Base-by-base conservation (phyloP, 257 asterid species). In the Rehmannia glutinosa region DNA sequence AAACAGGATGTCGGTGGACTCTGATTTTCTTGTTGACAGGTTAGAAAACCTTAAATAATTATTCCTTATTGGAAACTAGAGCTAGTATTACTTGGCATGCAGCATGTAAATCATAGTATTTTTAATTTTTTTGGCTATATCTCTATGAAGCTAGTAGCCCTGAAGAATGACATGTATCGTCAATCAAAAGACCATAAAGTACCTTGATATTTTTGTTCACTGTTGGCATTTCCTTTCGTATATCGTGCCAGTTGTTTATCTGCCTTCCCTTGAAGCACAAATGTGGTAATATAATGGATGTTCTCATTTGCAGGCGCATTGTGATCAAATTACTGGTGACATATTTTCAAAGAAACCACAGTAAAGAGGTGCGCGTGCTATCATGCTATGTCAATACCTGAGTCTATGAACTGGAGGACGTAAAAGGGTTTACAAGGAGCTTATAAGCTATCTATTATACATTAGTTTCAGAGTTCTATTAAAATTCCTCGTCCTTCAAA, bases 1-100 rank as follows among this genome's bases (percentile, higher is more conserved):
- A 80, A 94, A 89, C 80, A 87, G 99, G 90, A 94, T 94, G 99
- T 94, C 99, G 0, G 84, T 89, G 83, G 99, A 94, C 69, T 91
- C 99, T 51, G 97, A 91, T 82, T 88, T 83, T 77, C 92, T 87
- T 61, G 99, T 94, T 60, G 98, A 91, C 95, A 88, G 98, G 98
- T 91, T 67, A 83, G 87, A 33, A 55, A 15, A 21, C 67, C 16
- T 51, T 45, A 52, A 46, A 41, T 74, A 41, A 56, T 24, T 49
- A 28, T 67, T 17, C 46, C 24, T 2, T 7, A 25, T 46, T 62
- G 15, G 55, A 15, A 43, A 49, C 61, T 35, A n/a, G 42, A 33
- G 9, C 13, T 19, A 11, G 49, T 39, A 19, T 39, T 24, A 27
- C 50, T 46, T 61, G 28, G 25, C 58, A 56, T 51, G 66, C 62